A percentile compares a stretch with the other conserved stretches of the same genome.
Evolutionary conservation across 495 filamentous ascomycete genomes (phyloP).

Genomic region (Aspergillus sclerotiicarbonarius): DNA sequence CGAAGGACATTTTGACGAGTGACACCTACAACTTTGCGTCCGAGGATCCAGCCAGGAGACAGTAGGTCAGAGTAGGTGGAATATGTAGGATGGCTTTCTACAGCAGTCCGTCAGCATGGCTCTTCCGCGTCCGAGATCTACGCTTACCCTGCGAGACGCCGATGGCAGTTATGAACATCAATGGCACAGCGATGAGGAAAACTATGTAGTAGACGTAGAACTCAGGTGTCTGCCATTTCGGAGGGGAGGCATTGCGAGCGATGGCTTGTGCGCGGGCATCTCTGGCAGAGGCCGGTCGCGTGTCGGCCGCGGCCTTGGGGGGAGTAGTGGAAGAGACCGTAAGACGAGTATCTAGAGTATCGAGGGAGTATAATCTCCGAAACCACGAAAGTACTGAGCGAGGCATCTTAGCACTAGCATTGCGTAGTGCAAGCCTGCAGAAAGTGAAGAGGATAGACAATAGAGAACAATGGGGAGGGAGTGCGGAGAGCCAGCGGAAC

Average conservation of each 20-base stretch:
- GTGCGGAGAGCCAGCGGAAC: conserved; percentile 9
- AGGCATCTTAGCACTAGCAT: conserved; percentile 42
- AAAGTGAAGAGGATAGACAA: conserved; percentile 1
- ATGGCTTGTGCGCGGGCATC: conserved; percentile 46
- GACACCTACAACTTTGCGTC: conserved; percentile 75
- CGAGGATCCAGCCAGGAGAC: conserved; percentile 88
- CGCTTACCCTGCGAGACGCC: conserved; percentile 80
- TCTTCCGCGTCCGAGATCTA: neutral
- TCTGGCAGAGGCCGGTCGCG: conserved; percentile 37
- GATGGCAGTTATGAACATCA: conserved; percentile 87
- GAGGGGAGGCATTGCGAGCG: conserved; percentile 46
- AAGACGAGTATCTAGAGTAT: conserved; percentile 92
- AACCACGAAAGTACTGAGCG: conserved; percentile 21
- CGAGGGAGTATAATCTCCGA: conserved; percentile 51
- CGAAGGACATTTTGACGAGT: neutral
- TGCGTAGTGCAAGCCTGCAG: conserved; percentile 13
- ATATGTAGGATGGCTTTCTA: conserved; percentile 82
- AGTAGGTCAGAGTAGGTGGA: conserved; percentile 67
- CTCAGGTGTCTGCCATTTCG: conserved; percentile 83
- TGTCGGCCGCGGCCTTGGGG: conserved; percentile 52
- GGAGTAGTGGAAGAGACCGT: conserved; percentile 68
- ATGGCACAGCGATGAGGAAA: conserved; percentile 64
- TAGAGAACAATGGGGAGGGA: conserved; percentile 4
- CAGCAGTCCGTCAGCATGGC: conserved; percentile 17
- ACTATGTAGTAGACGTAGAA: conserved; percentile 80